phyloP scores from a whole-genome alignment of 768 basidiomycete species.

The Agaricus blazei region DNA sequence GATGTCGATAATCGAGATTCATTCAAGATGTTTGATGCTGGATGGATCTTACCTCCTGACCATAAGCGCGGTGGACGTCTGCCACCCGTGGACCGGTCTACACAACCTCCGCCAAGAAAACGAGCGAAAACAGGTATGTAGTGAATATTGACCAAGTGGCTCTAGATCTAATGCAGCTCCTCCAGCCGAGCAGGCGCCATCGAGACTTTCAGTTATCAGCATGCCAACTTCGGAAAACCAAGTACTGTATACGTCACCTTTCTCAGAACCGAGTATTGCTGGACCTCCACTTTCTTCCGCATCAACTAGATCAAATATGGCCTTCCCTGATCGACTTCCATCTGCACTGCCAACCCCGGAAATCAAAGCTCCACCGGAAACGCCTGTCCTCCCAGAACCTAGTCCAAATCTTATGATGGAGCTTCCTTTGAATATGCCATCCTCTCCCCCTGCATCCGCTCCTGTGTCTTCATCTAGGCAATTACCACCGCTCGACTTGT shows the following conservation, averaged over 20 bases:
- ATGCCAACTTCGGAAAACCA: constrained; percentile 44
- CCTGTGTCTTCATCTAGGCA: not conserved
- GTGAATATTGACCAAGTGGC: constrained; percentile 12
- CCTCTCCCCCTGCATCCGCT: not conserved
- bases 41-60: constrained; percentile 83
- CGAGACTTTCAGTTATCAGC: constrained; percentile 42
- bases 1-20: constrained; percentile 66
- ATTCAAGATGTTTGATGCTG: constrained; percentile 79
- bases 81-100: constrained; percentile 34
- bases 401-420: not conserved
- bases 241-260: constrained; percentile 22
- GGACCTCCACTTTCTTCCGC: constrained; percentile 16
- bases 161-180: not conserved
- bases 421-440: not conserved
- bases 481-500: not conserved
- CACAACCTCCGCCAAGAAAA: constrained; percentile 51
- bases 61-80: constrained; percentile 58
- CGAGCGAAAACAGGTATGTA: constrained; percentile 39
- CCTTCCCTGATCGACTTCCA: not conserved
- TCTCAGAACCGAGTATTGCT: constrained; percentile 10
- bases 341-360: not conserved
- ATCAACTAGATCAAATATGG: constrained; percentile 8
- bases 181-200: constrained; percentile 30
- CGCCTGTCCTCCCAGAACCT: not conserved
- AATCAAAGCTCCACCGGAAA: not conserved